phyloP scores from a whole-genome alignment of 805 yeast genomes.

The Ogataea neopini region DNA sequence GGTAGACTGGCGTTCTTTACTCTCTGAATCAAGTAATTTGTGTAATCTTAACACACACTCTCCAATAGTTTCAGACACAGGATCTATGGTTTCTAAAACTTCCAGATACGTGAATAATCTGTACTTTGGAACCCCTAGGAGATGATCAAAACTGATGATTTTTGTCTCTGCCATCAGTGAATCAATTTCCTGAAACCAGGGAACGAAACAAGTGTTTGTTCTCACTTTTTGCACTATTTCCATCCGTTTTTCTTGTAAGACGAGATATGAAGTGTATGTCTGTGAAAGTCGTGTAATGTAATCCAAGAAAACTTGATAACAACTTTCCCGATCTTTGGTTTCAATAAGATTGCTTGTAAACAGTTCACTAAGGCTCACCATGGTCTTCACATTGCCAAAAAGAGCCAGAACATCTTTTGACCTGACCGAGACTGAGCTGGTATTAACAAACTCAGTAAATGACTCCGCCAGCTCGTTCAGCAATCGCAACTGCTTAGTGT shows the following conservation, averaged over 20 bases:
- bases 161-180: constrained; percentile 5
- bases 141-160: constrained; percentile 1
- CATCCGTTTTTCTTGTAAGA: constrained; percentile 10
- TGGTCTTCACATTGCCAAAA: constrained; percentile 46
- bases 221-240: constrained; percentile 5
- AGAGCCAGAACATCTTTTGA: constrained; percentile 38
- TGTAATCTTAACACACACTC: constrained; percentile 8
- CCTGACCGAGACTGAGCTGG: constrained; percentile 34
- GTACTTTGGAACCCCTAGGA: constrained; percentile 12
- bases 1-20: background rate
- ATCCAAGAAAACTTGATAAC: constrained; percentile 19
- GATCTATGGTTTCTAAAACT: constrained; percentile 8
- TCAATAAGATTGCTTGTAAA: constrained; percentile 23
- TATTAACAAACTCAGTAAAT: constrained; percentile 31
- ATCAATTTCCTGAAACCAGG: constrained; percentile 17
- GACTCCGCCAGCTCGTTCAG: constrained; percentile 37
- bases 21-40: background rate
- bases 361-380: constrained; percentile 38
- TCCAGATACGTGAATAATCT: constrained; percentile 5
- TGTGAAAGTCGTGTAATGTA: constrained; percentile 25
- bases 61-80: background rate
- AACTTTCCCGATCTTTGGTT: constrained; percentile 7
- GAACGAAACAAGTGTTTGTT: constrained; percentile 9
- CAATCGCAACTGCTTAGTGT: constrained; percentile 31
- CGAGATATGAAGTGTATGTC: constrained; percentile 30